Evolutionary conservation across 306 rosid genomes (phyloP).

Genomic region (Glycyrrhiza uralensis): DNA sequence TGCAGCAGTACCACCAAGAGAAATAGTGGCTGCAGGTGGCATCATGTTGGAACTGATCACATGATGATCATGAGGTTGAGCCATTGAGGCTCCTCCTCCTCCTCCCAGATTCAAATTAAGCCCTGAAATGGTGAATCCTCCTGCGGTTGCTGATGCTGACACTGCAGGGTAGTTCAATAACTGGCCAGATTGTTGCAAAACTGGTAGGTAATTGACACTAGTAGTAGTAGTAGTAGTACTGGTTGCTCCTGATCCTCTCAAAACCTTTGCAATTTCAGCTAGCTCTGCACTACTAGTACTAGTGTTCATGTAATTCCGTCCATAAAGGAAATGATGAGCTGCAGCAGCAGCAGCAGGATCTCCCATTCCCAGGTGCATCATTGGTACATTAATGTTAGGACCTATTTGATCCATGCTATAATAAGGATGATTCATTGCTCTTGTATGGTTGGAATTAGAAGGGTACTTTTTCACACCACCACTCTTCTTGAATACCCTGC

Average conservation of each 20-base stretch:
- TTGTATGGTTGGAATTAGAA: constrained; percentile 43
- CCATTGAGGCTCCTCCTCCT: neutral
- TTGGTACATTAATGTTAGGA: constrained; percentile 39
- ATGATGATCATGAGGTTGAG: constrained; percentile 28
- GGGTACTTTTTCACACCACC: constrained; percentile 76
- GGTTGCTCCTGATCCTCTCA: too few relatives aligned
- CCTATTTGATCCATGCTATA: constrained; percentile 48
- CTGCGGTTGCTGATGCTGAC: neutral
- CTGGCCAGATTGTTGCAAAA: neutral
- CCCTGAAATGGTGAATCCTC: constrained; percentile 18
- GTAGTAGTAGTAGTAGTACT: too few relatives aligned
- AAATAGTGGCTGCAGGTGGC: constrained; percentile 9
- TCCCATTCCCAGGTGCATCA: constrained; percentile 74
- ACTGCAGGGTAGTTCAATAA: constrained; percentile 11
- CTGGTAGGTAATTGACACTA: constrained; percentile 15
- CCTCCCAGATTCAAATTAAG: constrained; percentile 34
- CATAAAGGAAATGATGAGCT: constrained; percentile 52
- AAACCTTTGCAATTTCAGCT: constrained; percentile 54
- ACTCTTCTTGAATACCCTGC: constrained; percentile 79
- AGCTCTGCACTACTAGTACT: too few relatives aligned
- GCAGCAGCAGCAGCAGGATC: constrained; percentile 45
- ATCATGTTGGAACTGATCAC: constrained; percentile 41
- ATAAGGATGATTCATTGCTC: constrained; percentile 60
- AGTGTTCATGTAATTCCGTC: constrained; percentile 47
- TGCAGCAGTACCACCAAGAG: constrained; percentile 41